Base-by-base conservation (phyloP, 176 grass and related monocot species). In the Otatea glauca region DNA sequence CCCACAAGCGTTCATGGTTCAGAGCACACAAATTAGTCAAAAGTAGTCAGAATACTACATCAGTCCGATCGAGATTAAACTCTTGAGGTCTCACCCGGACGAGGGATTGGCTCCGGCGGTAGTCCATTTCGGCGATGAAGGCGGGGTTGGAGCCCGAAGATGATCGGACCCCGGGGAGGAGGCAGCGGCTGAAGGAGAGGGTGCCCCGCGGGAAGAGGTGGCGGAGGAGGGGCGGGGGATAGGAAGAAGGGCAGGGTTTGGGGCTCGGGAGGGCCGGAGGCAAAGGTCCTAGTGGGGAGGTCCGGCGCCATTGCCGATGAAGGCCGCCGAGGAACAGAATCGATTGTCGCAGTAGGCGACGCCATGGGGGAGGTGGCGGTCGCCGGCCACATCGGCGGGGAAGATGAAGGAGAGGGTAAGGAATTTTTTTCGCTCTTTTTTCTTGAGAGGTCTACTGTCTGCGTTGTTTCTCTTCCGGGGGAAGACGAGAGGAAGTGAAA, bases 31-130 rank as follows among this genome's bases (percentile, higher is more conserved):
- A 37, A 70, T 44, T 23, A 41, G 1, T n/a, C 0, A 29, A 65
- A 56, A 50, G 0, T 3, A 6, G 5, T 15, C 6, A 21, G 23
- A 18, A 50, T 42, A 35, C 2, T 3, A 23, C 48, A 18, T 78
- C 3, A 43, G 53, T 9, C 0, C 0, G 64, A 55, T 37, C 9
- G 45, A 48, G 43, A 48, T 68, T 60, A 37, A 25, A 43, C 0
- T 41, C 42, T 41, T 20, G 1, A 43, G 70, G 8, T 35, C 68
- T 53, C 9, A 89, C 92, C 89, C 80, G 53, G 27, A 88, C 5
- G 56, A 94, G 92, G n/a, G 92, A 89, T 5, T 9, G 43, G 45
- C 62, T 88, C 47, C 89, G 88, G 54, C 80, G 77, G 34, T 9
- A 18, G 37, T 94, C 89, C 85, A 86, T 74, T 15, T 87, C 53